phyloP scores from a whole-genome alignment of 1,284 basidiomycete genomes.

The Boletus semigastroideus region DNA sequence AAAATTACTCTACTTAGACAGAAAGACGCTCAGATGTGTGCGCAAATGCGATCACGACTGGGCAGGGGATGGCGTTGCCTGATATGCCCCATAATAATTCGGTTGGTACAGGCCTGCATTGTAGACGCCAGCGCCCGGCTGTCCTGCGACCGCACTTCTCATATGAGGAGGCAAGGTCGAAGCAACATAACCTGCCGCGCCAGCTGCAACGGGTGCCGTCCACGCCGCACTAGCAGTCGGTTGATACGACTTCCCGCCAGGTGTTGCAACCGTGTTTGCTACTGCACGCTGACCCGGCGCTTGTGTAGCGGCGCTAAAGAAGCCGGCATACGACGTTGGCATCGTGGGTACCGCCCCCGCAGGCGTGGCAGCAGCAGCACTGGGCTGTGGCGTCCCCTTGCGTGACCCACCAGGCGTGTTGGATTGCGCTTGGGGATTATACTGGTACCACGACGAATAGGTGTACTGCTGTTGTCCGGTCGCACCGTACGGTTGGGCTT shows the following conservation, averaged over 20 bases:
- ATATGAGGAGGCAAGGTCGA: slow-evolving; percentile 46
- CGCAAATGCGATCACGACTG: slow-evolving; percentile 23
- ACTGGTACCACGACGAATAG: slow-evolving; percentile 36
- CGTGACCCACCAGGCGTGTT: slow-evolving; percentile 38
- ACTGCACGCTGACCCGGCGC: slow-evolving; percentile 44
- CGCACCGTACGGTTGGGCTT: slow-evolving; percentile 29
- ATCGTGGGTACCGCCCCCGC: slow-evolving; percentile 30
- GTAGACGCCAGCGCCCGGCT: slow-evolving; percentile 23
- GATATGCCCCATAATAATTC: slow-evolving; percentile 35
- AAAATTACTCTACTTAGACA: slow-evolving; percentile 24
- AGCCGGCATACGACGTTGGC: slow-evolving; percentile 39
- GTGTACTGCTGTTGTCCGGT: slow-evolving; percentile 34
- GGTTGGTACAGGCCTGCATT: slow-evolving; percentile 26
- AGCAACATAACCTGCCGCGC: slow-evolving; percentile 27
- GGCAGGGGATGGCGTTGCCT: slow-evolving; percentile 32
- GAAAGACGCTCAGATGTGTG: neutral
- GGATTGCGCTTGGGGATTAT: slow-evolving; percentile 31
- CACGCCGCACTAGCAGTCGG: slow-evolving; percentile 28
- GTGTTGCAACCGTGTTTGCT: slow-evolving; percentile 45
- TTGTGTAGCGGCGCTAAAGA: slow-evolving; percentile 34
- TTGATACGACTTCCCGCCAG: slow-evolving; percentile 30
- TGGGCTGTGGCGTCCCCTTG: slow-evolving; percentile 51
- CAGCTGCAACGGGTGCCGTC: slow-evolving; percentile 16
- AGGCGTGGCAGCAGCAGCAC: slow-evolving; percentile 22
- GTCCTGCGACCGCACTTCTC: slow-evolving; percentile 26